Evolutionary conservation across 768 basidiomycete species (phyloP).

Genomic region (Panaeolus papilionaceus): DNA sequence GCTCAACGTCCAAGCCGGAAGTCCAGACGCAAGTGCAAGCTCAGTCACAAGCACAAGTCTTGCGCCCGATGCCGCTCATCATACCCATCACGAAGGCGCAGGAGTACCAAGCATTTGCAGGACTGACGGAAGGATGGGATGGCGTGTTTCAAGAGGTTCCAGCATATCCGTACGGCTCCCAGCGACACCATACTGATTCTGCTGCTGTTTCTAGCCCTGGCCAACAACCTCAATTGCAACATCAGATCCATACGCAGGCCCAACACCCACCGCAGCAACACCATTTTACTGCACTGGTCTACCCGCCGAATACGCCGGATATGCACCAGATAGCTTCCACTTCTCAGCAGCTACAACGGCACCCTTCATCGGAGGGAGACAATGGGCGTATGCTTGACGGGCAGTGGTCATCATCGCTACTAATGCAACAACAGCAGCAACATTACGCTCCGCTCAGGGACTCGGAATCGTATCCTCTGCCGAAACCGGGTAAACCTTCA

Average conservation of each 20-base stretch:
- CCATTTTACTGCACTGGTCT: conserved; percentile 5
- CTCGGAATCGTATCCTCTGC: conserved; percentile 7
- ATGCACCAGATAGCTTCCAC: conserved; percentile 2
- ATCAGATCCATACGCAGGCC: not conserved
- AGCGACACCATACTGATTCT: conserved; percentile 15
- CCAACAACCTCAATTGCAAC: conserved; percentile 11
- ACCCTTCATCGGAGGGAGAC: conserved; percentile 16
- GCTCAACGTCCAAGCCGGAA: conserved; percentile 12
- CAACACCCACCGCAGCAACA: conserved; percentile 5
- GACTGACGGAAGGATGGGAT: conserved; percentile 43
- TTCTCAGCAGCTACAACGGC: not conserved
- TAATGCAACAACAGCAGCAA: conserved; percentile 6
- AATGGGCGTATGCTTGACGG: conserved; percentile 20
- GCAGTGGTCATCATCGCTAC: conserved; percentile 3
- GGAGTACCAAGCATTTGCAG: conserved; percentile 32
- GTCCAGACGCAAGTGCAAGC: conserved; percentile 3
- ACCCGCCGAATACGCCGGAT: conserved; percentile 4
- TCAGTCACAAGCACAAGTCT: not conserved
- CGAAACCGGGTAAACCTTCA: not conserved
- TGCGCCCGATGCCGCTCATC: conserved; percentile 6
- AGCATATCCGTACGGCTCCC: conserved; percentile 27
- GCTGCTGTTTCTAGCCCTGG: conserved; percentile 13
- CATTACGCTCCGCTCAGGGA: not conserved
- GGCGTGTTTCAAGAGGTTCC: conserved; percentile 44
- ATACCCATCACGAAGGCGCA: conserved; percentile 11